Evolutionary conservation across 2,329 filamentous ascomycete species (phyloP).

Genomic region (Hyphodiscus sp.): DNA sequence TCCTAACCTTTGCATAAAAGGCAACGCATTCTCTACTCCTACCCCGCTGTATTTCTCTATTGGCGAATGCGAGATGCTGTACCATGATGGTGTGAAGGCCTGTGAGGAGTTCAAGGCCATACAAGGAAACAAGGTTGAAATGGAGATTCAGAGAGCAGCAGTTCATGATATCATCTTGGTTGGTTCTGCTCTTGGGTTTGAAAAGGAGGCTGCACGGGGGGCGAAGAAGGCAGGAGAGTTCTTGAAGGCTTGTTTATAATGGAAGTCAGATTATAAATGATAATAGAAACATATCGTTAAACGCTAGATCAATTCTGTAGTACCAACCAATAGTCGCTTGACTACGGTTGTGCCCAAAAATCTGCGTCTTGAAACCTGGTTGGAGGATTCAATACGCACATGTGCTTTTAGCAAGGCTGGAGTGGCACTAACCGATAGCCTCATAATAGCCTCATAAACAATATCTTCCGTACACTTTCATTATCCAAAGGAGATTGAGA

Average conservation of each 20-base stretch:
- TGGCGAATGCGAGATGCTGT: slow-evolving; percentile 37
- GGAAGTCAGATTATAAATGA: not conserved
- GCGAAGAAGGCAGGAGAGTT: not conserved
- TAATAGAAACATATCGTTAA: not conserved
- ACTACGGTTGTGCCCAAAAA: no score
- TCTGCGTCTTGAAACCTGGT: no score
- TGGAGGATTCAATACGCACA: no score
- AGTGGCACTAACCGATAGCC: not conserved
- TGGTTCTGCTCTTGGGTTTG: slow-evolving; percentile 36
- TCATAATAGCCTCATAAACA: no score
- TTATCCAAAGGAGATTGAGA: not conserved
- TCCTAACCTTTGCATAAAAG: slow-evolving; percentile 35
- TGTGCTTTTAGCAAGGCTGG: not conserved
- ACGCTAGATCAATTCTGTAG: not conserved
- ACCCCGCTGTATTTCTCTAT: slow-evolving; percentile 37
- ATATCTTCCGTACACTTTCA: not conserved
- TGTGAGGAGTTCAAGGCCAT: slow-evolving; percentile 32
- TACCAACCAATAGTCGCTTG: no score
- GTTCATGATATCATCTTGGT: slow-evolving; percentile 42
- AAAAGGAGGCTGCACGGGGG: slow-evolving; percentile 27
- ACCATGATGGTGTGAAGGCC: slow-evolving; percentile 33
- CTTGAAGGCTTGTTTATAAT: not conserved
- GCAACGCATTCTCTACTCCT: slow-evolving; percentile 33
- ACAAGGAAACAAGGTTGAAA: slow-evolving; percentile 35
- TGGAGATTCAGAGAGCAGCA: slow-evolving; percentile 35